Base-by-base conservation (phyloP, 169 alveolate species). In the Babesia sp. region DNA sequence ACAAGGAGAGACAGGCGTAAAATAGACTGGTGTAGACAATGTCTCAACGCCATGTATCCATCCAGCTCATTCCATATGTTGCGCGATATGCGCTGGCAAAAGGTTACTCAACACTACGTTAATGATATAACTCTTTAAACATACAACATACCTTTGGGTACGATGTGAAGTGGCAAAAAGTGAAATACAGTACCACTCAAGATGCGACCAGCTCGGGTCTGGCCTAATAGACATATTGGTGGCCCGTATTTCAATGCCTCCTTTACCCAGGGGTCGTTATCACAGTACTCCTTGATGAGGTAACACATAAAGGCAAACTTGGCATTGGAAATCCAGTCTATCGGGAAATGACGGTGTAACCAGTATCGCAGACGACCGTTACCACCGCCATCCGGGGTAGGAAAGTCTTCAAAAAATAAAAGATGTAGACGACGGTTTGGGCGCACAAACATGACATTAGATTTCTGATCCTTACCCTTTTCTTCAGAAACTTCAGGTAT, bases 1-100 rank as follows among this genome's bases (percentile, higher is more conserved):
- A 83, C 64, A 90, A 71, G 50, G 92, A 86, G n/a, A 55, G 90
- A 26, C 78, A 55, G 72, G 18, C 20, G 33, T 42, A 45, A 34
- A 39, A 31, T 11, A 36, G 9, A 1, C 36, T 28, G 45, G 29
- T 0, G 1, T 28, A 2, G 37, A 20, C 26, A 22, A 1, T 4
- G n/a, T 7, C 29, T n/a, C n/a, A 18, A 44, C 18, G 51, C 18
- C 18, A 18, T 44, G 18, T n/a, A n/a, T n/a, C n/a, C n/a, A n/a
- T n/a, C n/a, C n/a, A n/a, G n/a, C n/a, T n/a, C n/a, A 34, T 29
- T 41, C 36, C 41, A 45, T 16, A 20, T 69, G 68, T 37, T 78
- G 66, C 24, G 82, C 87, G 24, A 70, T 9, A 33, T 67, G 87
- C 14, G 84, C 83, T 9, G 75, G 83, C 22, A 78, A 50, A 29